A percentile compares a stretch with the other conserved stretches of the same genome.
phyloP scores from a whole-genome alignment of 441 rosid genomes.

The Pelargonium myrrhifolium region DNA sequence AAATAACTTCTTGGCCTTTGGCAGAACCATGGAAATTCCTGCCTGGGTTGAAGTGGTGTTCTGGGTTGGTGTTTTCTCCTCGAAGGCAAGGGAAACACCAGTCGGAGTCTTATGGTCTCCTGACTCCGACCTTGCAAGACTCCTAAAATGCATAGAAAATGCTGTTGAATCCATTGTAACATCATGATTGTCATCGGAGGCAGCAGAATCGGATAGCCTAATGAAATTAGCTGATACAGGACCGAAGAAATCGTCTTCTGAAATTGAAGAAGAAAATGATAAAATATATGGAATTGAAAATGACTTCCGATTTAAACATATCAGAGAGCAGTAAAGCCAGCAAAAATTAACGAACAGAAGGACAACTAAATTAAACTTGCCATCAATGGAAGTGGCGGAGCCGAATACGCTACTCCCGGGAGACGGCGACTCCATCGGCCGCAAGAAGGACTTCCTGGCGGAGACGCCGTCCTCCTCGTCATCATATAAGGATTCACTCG shows the following conservation, averaged over 20 bases:
- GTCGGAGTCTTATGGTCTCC: conserved; percentile 52
- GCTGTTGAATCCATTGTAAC: conserved; percentile 89
- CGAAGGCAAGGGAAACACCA: conserved; percentile 25
- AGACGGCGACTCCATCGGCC: conserved; percentile 15
- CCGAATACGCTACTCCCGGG: conserved; percentile 24
- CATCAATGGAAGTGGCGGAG: conserved; percentile 25
- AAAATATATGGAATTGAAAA: neutral
- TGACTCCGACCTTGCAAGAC: conserved; percentile 65
- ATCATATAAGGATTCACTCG: neutral
- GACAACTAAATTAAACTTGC: conserved; percentile 2
- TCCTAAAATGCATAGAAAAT: conserved; percentile 84
- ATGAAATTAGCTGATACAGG: conserved; percentile 84
- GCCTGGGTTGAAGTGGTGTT: conserved; percentile 34
- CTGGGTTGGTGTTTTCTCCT: conserved; percentile 51
- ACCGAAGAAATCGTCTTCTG: conserved; percentile 74
- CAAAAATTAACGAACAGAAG: neutral
- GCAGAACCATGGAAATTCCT: conserved; percentile 59
- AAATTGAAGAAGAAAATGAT: conserved; percentile 13
- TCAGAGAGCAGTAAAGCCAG: too few species aligned
- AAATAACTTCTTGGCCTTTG: conserved; percentile 42
- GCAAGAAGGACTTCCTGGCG: conserved; percentile 13
- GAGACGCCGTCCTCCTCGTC: conserved; percentile 15
- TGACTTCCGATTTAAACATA: too few species aligned
- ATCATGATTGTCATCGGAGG: conserved; percentile 68
- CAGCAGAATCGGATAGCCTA: conserved; percentile 61